Evolutionary conservation across 1,284 basidiomycete genomes (phyloP).

Genomic region (Phylloboletellus chloephorus): DNA sequence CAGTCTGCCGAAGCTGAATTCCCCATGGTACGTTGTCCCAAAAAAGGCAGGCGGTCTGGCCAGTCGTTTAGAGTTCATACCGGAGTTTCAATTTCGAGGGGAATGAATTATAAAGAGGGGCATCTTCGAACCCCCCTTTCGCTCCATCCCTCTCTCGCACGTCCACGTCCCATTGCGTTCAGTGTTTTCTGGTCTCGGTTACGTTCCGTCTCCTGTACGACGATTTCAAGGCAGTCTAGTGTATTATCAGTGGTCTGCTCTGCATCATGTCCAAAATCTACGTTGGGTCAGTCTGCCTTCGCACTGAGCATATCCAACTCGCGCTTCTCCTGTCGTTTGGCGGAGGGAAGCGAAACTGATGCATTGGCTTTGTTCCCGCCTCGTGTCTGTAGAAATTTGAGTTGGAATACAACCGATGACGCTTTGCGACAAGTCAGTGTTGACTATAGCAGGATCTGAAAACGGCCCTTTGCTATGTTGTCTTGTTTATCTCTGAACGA

Average conservation of each 20-base stretch:
- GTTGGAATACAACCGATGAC: conserved; percentile 93
- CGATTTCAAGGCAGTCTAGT: conserved; percentile 35
- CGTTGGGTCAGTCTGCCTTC: conserved; percentile 72
- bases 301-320: conserved; percentile 35
- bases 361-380: conserved; percentile 31
- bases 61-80: conserved; percentile 28
- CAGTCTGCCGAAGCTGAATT: too few species aligned
- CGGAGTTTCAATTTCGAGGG: conserved; percentile 47
- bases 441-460: conserved; percentile 35
- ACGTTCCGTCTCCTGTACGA: conserved; percentile 39
- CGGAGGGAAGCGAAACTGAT: conserved; percentile 50
- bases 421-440: conserved; percentile 78
- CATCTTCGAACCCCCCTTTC: conserved; percentile 27
- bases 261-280: conserved; percentile 73
- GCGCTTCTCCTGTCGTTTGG: conserved; percentile 41
- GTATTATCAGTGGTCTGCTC: conserved; percentile 32
- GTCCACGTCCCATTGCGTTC: conserved; percentile 40
- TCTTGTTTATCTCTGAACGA: conserved; percentile 26
- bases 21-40: too few species aligned
- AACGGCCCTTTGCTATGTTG: conserved; percentile 36
- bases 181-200: conserved; percentile 47
- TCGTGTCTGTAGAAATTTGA: conserved; percentile 69
- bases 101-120: conserved; percentile 45
- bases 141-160: conserved; percentile 35
- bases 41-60: conserved; percentile 19